These are phyloP conservation scores for Trichoderma gamsii DNA, from an alignment of 495 filamentous ascomycete genomes.

Conservation along the genomic window DNA sequence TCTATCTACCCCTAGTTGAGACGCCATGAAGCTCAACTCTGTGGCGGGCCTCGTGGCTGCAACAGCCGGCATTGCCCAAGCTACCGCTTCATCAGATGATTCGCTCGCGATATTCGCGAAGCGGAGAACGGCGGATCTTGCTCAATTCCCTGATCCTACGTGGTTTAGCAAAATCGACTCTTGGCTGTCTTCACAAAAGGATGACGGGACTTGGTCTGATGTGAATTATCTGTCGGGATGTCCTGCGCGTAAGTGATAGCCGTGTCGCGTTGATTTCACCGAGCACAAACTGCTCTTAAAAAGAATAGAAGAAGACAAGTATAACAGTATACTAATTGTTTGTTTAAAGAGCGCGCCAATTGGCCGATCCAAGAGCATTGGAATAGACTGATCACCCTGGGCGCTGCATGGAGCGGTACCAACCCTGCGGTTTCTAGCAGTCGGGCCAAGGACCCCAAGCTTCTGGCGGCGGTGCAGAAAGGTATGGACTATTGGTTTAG, in stretches of 20 bases:
- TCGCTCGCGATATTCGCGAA: not conserved
- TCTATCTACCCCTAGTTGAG: not conserved
- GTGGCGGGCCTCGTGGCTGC: not conserved
- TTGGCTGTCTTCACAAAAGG: not conserved
- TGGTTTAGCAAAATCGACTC: not conserved
- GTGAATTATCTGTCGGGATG: constrained; percentile 1
- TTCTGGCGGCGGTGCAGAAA: not conserved
- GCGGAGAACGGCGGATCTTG: not conserved
- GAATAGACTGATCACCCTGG: not conserved
- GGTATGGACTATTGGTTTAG: not conserved
- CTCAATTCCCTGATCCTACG: not conserved
- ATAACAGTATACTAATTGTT: not conserved
- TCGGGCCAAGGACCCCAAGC: not conserved
- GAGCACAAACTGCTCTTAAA: not conserved
- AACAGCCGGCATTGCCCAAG: not conserved
- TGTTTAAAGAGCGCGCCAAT: not conserved
- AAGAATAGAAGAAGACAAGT: no score
- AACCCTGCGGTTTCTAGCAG: not conserved
- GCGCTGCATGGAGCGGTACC: not conserved
- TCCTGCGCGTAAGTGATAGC: constrained; percentile 4
- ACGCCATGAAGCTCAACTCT: not conserved
- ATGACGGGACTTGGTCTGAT: not conserved
- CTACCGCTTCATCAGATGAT: not conserved
- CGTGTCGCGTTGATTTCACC: not conserved
- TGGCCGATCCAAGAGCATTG: constrained; percentile 6